phyloP scores from a whole-genome alignment of 148 eudicot species.

The Chenopodium berlandieri region DNA sequence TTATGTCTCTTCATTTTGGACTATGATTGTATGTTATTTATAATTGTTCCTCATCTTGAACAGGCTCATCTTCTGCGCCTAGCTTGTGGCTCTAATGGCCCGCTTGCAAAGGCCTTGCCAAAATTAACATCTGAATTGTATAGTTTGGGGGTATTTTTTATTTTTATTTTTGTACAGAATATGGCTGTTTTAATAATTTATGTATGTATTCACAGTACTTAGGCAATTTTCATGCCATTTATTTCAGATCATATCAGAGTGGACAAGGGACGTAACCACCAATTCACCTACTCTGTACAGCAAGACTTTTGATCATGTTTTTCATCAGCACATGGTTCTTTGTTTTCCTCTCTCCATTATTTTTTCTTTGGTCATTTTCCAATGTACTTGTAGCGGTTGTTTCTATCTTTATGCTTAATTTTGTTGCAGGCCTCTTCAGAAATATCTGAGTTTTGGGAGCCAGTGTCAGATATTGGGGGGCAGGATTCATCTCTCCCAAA shows the following conservation, averaged over 20 bases:
- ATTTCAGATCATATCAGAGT: constrained; percentile 67
- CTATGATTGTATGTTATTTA: constrained; percentile 21
- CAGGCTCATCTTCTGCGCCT: constrained; percentile 97
- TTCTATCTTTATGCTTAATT: background rate
- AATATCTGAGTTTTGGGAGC: constrained; percentile 76
- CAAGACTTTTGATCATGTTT: constrained; percentile 56
- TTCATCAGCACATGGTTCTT: constrained; percentile 56
- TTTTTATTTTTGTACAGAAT: background rate
- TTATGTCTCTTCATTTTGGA: constrained; percentile 1
- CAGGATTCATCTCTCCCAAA: constrained; percentile 50
- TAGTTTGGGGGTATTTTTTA: constrained; percentile 40
- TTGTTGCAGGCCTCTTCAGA: constrained; percentile 56
- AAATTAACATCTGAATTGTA: constrained; percentile 77
- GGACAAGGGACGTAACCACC: constrained; percentile 57
- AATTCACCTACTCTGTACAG: constrained; percentile 67
- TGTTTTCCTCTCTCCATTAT: constrained; percentile 6
- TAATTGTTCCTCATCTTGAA: constrained; percentile 16
- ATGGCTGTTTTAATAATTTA: constrained; percentile 4
- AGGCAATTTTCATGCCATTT: constrained; percentile 13
- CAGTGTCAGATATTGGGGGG: constrained; percentile 56
- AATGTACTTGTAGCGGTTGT: background rate
- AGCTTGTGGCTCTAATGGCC: constrained; percentile 83
- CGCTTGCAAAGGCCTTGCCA: constrained; percentile 75
- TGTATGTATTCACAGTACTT: constrained; percentile 4
- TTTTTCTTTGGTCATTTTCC: background rate